Conservation (phyloP, 23 red algal genomes). For the Gracilaria domingensis region DNA sequence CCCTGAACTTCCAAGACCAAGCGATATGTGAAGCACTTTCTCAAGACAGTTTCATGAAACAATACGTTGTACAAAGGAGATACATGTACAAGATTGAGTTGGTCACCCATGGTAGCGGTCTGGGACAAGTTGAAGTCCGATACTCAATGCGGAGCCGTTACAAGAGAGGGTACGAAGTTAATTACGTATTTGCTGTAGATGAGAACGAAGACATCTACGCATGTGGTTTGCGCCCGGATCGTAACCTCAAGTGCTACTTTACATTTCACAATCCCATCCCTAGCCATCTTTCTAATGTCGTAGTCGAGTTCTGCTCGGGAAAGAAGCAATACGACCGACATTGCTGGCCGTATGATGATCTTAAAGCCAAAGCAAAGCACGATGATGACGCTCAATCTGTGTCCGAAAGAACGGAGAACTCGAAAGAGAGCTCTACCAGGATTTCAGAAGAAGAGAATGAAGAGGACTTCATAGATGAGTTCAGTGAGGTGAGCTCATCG, state of each 20-base stretch:
- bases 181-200: neutral
- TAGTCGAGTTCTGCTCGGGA: neutral
- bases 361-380: neutral
- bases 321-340: neutral
- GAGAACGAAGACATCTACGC: neutral
- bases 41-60: neutral
- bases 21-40: neutral
- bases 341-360: neutral
- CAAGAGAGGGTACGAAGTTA: neutral
- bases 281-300: neutral
- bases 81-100: neutral
- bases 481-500: neutral
- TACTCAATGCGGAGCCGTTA: neutral
- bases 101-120: neutral
- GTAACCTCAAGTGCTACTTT: neutral
- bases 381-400: neutral
- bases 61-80: neutral
- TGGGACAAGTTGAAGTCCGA: neutral
- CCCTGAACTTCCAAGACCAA: neutral
- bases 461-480: neutral
- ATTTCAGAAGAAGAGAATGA: no score
- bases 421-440: no score
- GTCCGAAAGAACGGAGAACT: neutral
- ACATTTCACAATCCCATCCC: neutral
- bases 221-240: neutral